A percentile compares a stretch with the other conserved stretches of the same genome.
phyloP scores from a whole-genome alignment of 345 rosid genomes.

The Eucalyptus lansdowneana region DNA sequence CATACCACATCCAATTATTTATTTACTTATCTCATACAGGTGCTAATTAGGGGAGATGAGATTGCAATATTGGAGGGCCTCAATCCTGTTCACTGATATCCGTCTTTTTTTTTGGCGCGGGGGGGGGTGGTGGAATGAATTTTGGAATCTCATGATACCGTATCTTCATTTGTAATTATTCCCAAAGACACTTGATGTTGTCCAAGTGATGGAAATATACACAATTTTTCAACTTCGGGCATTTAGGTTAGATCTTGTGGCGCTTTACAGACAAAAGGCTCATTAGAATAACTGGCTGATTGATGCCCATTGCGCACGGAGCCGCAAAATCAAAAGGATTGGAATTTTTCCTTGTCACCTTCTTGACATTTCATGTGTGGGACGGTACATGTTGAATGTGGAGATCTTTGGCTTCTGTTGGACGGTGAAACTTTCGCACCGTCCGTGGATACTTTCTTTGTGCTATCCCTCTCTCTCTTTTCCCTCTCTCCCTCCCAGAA shows the following conservation, averaged over 20 bases:
- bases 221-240: not conserved
- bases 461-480: too few species aligned
- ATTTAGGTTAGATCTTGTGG: not conserved
- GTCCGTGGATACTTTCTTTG: not conserved
- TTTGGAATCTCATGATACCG: not conserved
- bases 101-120: not conserved
- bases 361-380: not conserved
- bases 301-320: not conserved
- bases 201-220: not conserved
- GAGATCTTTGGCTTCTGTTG: not conserved
- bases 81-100: not conserved
- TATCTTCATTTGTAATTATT: not conserved
- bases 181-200: not conserved
- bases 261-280: not conserved
- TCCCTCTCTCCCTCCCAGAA: not conserved
- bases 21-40: constrained; percentile 53
- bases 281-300: not conserved
- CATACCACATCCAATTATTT: constrained; percentile 9
- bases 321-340: not conserved
- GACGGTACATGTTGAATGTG: not conserved
- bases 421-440: not conserved
- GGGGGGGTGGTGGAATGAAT: not conserved
- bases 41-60: constrained; percentile 42
- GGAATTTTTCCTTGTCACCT: not conserved
- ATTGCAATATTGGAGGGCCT: constrained; percentile 29